phyloP scores from a whole-genome alignment of 2,329 filamentous ascomycete genomes.

The Verticillium isaacii region DNA sequence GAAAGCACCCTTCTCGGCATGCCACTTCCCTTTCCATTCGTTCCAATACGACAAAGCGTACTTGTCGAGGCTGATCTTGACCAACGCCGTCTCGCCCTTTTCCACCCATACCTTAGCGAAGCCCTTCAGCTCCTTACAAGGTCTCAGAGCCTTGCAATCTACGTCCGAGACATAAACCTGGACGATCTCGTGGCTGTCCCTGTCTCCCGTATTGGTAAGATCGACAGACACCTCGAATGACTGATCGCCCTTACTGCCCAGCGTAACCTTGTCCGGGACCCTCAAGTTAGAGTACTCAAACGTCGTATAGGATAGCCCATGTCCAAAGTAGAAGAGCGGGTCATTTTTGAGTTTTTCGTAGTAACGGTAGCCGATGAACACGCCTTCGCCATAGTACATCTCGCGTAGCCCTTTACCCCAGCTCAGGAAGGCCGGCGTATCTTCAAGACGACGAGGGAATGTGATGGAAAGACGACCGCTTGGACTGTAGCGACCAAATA shows the following conservation, averaged over 20 bases:
- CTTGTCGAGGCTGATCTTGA: not conserved
- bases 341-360: constrained; percentile 47
- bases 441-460: constrained; percentile 57
- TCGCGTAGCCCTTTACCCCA: constrained; percentile 57
- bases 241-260: constrained; percentile 21
- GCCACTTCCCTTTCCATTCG: not conserved
- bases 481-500: constrained; percentile 17
- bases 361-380: constrained; percentile 68
- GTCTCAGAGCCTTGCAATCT: constrained; percentile 30
- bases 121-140: constrained; percentile 44
- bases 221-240: constrained; percentile 13
- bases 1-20: not conserved
- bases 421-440: constrained; percentile 65
- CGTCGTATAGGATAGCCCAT: constrained; percentile 62
- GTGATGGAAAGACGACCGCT: constrained; percentile 70
- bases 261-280: constrained; percentile 20
- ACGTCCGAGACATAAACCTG: constrained; percentile 35
- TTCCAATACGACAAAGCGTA: constrained; percentile 2
- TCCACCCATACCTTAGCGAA: constrained; percentile 48
- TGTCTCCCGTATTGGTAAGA: not conserved
- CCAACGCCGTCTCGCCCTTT: constrained; percentile 30
- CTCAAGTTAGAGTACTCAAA: constrained; percentile 44
- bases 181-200: constrained; percentile 1
- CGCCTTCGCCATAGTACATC: constrained; percentile 65
- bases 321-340: constrained; percentile 62